phyloP scores from a whole-genome alignment of 2,329 filamentous ascomycete genomes.

The Diaporthe vaccinii region DNA sequence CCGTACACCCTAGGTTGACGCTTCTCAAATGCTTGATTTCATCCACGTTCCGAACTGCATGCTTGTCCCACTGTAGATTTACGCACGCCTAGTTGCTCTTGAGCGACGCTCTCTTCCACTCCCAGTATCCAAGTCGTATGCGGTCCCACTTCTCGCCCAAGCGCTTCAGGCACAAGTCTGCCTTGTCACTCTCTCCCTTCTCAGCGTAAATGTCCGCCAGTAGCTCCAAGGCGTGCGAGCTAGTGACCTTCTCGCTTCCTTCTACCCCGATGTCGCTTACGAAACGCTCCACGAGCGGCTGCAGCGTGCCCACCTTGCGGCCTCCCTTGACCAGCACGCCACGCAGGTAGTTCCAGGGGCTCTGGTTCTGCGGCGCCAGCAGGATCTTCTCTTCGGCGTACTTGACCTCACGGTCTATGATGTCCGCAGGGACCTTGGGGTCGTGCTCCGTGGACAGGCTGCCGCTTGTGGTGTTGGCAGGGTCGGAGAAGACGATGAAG shows the following conservation, averaged over 20 bases:
- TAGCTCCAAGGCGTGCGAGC: conserved; percentile 78
- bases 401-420: conserved; percentile 81
- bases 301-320: conserved; percentile 59
- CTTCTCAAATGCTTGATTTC: not conserved
- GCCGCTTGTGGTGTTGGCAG: conserved; percentile 60
- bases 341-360: conserved; percentile 91
- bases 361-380: conserved; percentile 92
- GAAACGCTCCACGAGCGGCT: conserved; percentile 65
- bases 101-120: conserved; percentile 73
- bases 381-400: conserved; percentile 81
- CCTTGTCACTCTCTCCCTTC: conserved; percentile 70
- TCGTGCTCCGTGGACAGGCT: conserved; percentile 66
- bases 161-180: conserved; percentile 77
- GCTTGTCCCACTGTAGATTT: not conserved
- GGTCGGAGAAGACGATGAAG: conserved; percentile 86
- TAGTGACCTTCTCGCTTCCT: conserved; percentile 66
- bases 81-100: conserved; percentile 36
- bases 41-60: not conserved
- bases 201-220: conserved; percentile 77
- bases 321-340: conserved; percentile 80
- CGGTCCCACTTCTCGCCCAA: conserved; percentile 91
- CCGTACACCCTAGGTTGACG: too few species aligned
- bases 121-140: conserved; percentile 93
- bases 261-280: conserved; percentile 59
- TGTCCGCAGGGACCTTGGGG: conserved; percentile 68